These are phyloP conservation scores for Pleurotus eryngii DNA, from an alignment of 768 basidiomycete genomes.

Conservation along the genomic window DNA sequence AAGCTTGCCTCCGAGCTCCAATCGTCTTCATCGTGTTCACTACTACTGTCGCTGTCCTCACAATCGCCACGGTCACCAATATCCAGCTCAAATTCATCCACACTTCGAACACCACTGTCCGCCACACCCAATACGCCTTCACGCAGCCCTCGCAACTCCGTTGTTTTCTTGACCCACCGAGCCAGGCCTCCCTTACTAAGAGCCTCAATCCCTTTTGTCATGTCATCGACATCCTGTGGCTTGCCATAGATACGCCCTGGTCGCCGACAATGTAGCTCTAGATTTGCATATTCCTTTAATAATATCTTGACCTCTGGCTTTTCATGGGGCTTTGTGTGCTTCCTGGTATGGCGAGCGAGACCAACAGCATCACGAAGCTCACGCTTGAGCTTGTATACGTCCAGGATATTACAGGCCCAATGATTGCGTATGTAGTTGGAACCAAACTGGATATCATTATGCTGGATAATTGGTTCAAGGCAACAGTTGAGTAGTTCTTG, in stretches of 20 bases:
- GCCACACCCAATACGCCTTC: too few relatives aligned
- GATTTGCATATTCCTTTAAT: constrained; percentile 12
- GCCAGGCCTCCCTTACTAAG: too few relatives aligned
- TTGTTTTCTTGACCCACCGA: too few relatives aligned
- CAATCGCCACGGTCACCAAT: too few relatives aligned
- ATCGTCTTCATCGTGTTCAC: too few relatives aligned
- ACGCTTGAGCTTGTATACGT: constrained; percentile 25
- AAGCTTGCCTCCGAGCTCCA: too few relatives aligned
- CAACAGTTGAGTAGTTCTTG: constrained; percentile 31
- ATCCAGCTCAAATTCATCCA: too few relatives aligned
- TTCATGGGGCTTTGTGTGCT: constrained; percentile 19
- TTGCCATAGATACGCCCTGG: constrained; percentile 16
- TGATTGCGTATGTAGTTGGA: constrained; percentile 22
- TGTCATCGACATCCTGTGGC: constrained; percentile 8
- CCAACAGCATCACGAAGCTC: constrained; percentile 21
- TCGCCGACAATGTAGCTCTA: constrained; percentile 18
- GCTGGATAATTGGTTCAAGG: constrained; percentile 25
- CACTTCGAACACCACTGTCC: too few relatives aligned
- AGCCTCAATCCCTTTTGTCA: constrained; percentile 4
- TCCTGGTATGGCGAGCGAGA: constrained; percentile 13
- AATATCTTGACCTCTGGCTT: constrained; percentile 16
- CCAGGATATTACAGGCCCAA: constrained; percentile 26
- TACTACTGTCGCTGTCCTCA: too few relatives aligned
- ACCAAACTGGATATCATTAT: constrained; percentile 26
- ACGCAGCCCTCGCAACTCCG: too few relatives aligned